Evolutionary conservation across 2,329 filamentous ascomycete genomes (phyloP), one percentile per base, ranked within the genome.

Genomic region (Fusarium xylarioides): DNA sequence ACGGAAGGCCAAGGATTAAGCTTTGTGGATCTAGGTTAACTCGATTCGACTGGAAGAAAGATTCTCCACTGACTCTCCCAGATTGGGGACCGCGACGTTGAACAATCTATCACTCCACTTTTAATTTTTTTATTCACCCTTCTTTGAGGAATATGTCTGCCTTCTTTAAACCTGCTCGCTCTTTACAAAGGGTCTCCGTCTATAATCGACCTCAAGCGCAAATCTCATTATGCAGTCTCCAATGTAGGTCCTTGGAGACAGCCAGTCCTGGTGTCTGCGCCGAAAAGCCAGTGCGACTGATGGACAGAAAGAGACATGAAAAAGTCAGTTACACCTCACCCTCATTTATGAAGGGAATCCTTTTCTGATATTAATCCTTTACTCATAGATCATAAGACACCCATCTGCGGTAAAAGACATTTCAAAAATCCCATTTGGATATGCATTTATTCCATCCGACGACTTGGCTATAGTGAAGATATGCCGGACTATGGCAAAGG

Each of bases 311-410:
- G 9, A 12, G 5, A 46, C 5, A 10, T 28, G 43, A 46, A 28
- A 46, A 15, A 21, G 43, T 46, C 26, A 46, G 43, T 15, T 46
- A 7, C 42, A 7, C 15, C 7, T 43, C n/a, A 43, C 26, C 26
- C 43, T 21, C 18, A 2, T 21, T 15, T 1, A 28, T 44, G 1
- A 8, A 26, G 5, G 0, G 23, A 44, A 12, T 11, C 18, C 5
- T 18, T 28, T 28, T 28, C 43, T 4, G 43, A 28, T 46, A 28
- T 19, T 11, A 4, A 28, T 21, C 4, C 26, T 6, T 26, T 26
- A 28, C 5, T 1, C 2, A 21, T 19, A 46, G 43, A 28, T 46
- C 12, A 46, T 28, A 46, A 46, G 21, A 8, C 43, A 28, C 5
- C 2, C 0, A 9, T 46, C 23, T 6, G 6, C 12, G 2, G 18